phyloP scores from a whole-genome alignment of 257 asterid genomes.

The Nicotiana sylvestris region DNA sequence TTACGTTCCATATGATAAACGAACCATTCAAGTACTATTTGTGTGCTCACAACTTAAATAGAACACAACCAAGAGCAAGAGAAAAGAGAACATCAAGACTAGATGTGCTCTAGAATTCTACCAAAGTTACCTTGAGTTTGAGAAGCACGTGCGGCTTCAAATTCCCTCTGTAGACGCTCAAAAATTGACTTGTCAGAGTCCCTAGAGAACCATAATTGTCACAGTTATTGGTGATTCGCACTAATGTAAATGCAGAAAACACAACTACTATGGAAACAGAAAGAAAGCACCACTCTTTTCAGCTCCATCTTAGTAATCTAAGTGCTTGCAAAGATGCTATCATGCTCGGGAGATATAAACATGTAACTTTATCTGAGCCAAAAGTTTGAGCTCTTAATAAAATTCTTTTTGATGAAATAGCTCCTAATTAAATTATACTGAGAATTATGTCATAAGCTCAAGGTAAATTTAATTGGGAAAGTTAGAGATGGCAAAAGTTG shows the following conservation, averaged over 20 bases:
- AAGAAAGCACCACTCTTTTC: neutral
- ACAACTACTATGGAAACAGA: neutral
- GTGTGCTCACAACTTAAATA: conserved; percentile 1
- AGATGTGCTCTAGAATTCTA: neutral
- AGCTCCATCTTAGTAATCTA: neutral
- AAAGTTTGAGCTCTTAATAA: neutral
- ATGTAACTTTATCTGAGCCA: neutral
- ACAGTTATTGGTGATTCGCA: neutral
- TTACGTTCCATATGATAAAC: neutral
- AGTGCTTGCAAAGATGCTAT: neutral
- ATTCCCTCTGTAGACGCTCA: conserved; percentile 87
- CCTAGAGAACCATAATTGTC: conserved; percentile 34
- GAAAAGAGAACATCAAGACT: neutral
- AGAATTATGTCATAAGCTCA: neutral
- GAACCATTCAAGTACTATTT: neutral
- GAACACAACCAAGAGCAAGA: neutral
- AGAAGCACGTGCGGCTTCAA: conserved; percentile 81
- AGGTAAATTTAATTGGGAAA: neutral
- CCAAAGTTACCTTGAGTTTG: conserved; percentile 75
- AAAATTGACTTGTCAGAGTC: conserved; percentile 89
- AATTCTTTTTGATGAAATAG: neutral
- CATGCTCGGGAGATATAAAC: neutral
- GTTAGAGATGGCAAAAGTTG: too few relatives aligned
- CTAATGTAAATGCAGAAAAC: neutral
- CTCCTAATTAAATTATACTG: neutral